phyloP scores from a whole-genome alignment of 1,284 basidiomycete genomes.

The Sporisorium sorghi region DNA sequence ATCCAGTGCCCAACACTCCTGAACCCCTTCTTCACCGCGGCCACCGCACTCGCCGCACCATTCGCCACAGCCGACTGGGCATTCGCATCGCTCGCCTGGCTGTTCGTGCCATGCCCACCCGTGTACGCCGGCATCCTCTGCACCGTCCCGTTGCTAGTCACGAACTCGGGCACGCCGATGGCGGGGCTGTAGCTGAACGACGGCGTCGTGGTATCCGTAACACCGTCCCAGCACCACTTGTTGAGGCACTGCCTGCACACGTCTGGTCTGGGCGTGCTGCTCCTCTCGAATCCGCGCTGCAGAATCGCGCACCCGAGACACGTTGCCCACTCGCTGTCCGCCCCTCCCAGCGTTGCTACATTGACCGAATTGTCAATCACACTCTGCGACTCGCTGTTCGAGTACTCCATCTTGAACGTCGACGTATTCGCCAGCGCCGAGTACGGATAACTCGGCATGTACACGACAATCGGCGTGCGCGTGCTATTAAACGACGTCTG shows the following conservation, averaged over 20 bases:
- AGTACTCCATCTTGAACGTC: slow-evolving; percentile 70
- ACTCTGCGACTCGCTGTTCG: slow-evolving; percentile 40
- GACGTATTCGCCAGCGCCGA: slow-evolving; percentile 57
- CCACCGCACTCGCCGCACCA: not conserved
- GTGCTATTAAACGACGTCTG: slow-evolving; percentile 57
- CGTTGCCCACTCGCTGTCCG: slow-evolving; percentile 53
- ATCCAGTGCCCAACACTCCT: not conserved
- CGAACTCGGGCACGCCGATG: slow-evolving; percentile 58
- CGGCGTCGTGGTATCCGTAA: slow-evolving; percentile 52
- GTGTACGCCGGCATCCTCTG: slow-evolving; percentile 51
- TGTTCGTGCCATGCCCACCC: slow-evolving; percentile 58
- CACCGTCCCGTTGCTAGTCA: slow-evolving; percentile 46
- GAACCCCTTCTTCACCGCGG: not conserved
- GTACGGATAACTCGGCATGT: slow-evolving; percentile 73
- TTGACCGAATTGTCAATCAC: slow-evolving; percentile 65
- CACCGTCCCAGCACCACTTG: slow-evolving; percentile 67
- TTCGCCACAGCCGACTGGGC: not conserved
- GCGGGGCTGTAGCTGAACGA: slow-evolving; percentile 54
- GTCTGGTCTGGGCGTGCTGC: slow-evolving; percentile 35
- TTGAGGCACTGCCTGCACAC: slow-evolving; percentile 57
- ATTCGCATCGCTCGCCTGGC: slow-evolving; percentile 18
- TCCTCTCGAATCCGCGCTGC: slow-evolving; percentile 61
- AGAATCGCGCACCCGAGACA: slow-evolving; percentile 63
- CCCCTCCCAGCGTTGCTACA: slow-evolving; percentile 60
- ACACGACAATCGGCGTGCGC: slow-evolving; percentile 70